phyloP scores from a whole-genome alignment of 257 asterid species.

The Solanum peruvianum region DNA sequence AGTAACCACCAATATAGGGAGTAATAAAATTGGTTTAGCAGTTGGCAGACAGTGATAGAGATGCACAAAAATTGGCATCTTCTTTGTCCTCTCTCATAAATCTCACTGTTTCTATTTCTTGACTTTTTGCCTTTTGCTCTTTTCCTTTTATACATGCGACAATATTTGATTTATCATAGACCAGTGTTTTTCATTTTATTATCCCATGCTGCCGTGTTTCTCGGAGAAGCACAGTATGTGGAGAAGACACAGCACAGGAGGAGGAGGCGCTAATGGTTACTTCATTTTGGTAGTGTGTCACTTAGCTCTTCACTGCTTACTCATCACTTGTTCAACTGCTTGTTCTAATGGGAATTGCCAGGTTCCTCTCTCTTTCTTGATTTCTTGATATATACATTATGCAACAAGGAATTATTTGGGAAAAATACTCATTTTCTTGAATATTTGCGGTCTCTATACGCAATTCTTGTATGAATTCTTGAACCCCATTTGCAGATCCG shows the following conservation, averaged over 20 bases:
- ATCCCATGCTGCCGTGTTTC: conserved; percentile 22
- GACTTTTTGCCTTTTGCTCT: background rate
- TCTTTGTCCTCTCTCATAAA: background rate
- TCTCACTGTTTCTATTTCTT: background rate
- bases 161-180: background rate
- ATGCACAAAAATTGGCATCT: conserved; percentile 11
- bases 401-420: background rate
- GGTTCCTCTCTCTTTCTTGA: conserved; percentile 21
- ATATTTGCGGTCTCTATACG: background rate
- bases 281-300: conserved; percentile 4
- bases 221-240: conserved; percentile 19
- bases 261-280: background rate
- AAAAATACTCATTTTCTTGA: background rate
- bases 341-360: conserved; percentile 66
- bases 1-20: background rate
- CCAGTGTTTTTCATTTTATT: background rate
- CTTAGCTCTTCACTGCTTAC: conserved; percentile 13
- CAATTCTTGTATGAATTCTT: background rate
- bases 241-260: conserved; percentile 19
- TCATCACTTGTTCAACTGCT: conserved; percentile 26
- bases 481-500: conserved; percentile 16
- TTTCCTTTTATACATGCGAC: background rate
- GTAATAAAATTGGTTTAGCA: background rate
- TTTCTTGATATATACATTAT: background rate
- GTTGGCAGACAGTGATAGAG: background rate